Evolutionary conservation across 345 rosid species (phyloP), one percentile per base, ranked within the genome.

Genomic region (Aurinia saxatilis): DNA sequence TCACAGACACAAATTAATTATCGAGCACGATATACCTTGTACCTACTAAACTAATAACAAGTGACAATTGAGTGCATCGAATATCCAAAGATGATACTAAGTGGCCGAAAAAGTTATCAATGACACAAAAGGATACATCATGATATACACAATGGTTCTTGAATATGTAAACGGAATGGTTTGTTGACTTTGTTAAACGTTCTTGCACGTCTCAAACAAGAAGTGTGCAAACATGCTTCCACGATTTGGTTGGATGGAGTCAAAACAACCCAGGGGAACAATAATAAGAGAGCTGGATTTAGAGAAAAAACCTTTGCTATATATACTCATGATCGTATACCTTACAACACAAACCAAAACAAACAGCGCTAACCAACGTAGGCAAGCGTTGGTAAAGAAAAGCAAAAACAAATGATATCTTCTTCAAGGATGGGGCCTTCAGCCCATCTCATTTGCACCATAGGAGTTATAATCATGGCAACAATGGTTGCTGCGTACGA

Each of bases 401-500:
- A 34, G 12, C 5, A 10, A 50, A 38, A 11, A 11, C 8, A 2
- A 0, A 50, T 50, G 58, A 29, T 13, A 39, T 50, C 38, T 36
- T 57, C 30, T 59, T 63, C 49, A 4, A 30, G 1, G 58, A 50
- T 50, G 67, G 58, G 41, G 41, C 41, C n/a, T 10, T 37, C 41
- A n/a, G n/a, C n/a, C n/a, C n/a, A n/a, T n/a, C n/a, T n/a, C n/a
- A n/a, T n/a, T n/a, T n/a, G n/a, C n/a, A n/a, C n/a, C n/a, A n/a
- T n/a, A n/a, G n/a, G n/a, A n/a, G n/a, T n/a, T n/a, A n/a, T n/a
- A n/a, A n/a, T n/a, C n/a, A n/a, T n/a, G n/a, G n/a, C n/a, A n/a
- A n/a, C n/a, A n/a, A n/a, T n/a, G n/a, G n/a, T n/a, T 44, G 41
- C 64, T 12, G 64, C 64, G 0, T 59, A 44, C n/a, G 64, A 59